Conservation (phyloP, 1,284 basidiomycete species). For the Leccinum subfulvum region DNA sequence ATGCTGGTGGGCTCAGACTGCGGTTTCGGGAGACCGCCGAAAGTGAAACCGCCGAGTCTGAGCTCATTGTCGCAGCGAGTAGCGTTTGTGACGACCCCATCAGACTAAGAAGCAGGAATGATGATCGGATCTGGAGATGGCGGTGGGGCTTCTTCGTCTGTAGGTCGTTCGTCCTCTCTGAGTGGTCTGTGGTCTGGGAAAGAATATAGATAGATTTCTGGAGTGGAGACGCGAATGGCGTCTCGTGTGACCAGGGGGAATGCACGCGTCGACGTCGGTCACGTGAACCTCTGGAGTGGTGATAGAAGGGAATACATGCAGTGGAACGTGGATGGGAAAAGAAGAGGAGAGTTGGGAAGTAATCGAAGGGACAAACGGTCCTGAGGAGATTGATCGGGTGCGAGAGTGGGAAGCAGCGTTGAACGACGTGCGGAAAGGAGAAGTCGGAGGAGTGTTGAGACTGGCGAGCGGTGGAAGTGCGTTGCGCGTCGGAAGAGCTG, state of each 20-base stretch:
- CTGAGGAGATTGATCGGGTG: constrained; percentile 53
- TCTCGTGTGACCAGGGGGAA: constrained; percentile 39
- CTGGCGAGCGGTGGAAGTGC: constrained; percentile 34
- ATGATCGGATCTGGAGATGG: constrained; percentile 23
- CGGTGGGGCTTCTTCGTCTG: constrained; percentile 46
- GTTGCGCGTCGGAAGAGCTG: constrained; percentile 26
- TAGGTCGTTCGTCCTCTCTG: constrained; percentile 59
- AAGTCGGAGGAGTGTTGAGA: constrained; percentile 34
- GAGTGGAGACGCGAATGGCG: constrained; percentile 81
- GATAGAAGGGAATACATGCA: constrained; percentile 29
- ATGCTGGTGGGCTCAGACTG: constrained; percentile 25
- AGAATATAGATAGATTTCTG: constrained; percentile 87
- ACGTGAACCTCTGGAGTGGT: constrained; percentile 24
- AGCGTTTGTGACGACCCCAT: constrained; percentile 7
- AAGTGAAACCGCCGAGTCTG: constrained; percentile 29
- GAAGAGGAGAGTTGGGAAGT: constrained; percentile 34
- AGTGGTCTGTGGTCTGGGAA: constrained; percentile 70
- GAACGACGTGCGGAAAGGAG: constrained; percentile 54
- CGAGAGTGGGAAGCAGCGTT: constrained; percentile 38
- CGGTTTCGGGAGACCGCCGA: constrained; percentile 31
- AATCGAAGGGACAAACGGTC: constrained; percentile 50
- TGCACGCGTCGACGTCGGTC: constrained; percentile 12
- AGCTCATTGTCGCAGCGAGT: constrained; percentile 20
- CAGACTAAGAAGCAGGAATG: constrained; percentile 31
- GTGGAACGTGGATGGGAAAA: constrained; percentile 22